These are phyloP conservation scores for Claviceps fusiformis DNA, from an alignment of 2,329 filamentous ascomycete genomes.

Conservation along the genomic window DNA sequence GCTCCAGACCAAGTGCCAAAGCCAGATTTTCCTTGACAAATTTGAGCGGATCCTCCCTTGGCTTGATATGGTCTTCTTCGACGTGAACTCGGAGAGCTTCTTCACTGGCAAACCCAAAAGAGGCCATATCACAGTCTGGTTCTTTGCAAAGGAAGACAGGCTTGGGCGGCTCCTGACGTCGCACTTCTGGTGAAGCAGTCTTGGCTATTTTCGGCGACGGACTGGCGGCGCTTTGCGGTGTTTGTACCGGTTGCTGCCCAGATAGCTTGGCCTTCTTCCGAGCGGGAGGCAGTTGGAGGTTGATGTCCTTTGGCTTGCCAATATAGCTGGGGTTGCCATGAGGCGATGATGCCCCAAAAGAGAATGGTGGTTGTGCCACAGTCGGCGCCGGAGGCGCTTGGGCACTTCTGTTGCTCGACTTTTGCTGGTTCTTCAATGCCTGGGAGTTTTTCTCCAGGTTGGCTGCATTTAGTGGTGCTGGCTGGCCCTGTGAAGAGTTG, in stretches of 20 bases:
- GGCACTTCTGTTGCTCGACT: slow-evolving; percentile 27
- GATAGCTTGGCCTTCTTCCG: slow-evolving; percentile 44
- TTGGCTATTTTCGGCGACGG: slow-evolving; percentile 36
- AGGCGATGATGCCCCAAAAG: slow-evolving; percentile 41
- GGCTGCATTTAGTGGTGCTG: slow-evolving; percentile 28
- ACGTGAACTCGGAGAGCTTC: slow-evolving; percentile 39
- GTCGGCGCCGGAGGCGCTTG: slow-evolving; percentile 45
- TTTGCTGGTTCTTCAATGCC: slow-evolving; percentile 27
- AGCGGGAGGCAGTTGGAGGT: slow-evolving; percentile 40
- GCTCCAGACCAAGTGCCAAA: slow-evolving; percentile 35
- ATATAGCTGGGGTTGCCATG: slow-evolving; percentile 46
- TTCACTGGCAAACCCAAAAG: slow-evolving; percentile 37
- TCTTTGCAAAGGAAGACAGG: slow-evolving; percentile 38
- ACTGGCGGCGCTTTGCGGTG: slow-evolving; percentile 23
- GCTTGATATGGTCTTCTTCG: slow-evolving; percentile 46
- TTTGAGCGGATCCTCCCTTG: slow-evolving; percentile 38
- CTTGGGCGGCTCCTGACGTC: slow-evolving; percentile 24
- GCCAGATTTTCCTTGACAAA: slow-evolving; percentile 39
- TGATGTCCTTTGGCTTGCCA: slow-evolving; percentile 36
- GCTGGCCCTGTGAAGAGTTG: slow-evolving; percentile 12
- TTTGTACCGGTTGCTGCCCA: slow-evolving; percentile 23
- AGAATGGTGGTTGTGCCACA: slow-evolving; percentile 41
- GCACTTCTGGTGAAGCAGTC: slow-evolving; percentile 31
- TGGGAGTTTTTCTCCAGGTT: slow-evolving; percentile 40
- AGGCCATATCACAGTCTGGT: slow-evolving; percentile 37